A percentile compares a stretch with the other conserved stretches of the same genome.
Conservation (phyloP, 768 basidiomycete species). For the Pleurotus tuoliensis region DNA sequence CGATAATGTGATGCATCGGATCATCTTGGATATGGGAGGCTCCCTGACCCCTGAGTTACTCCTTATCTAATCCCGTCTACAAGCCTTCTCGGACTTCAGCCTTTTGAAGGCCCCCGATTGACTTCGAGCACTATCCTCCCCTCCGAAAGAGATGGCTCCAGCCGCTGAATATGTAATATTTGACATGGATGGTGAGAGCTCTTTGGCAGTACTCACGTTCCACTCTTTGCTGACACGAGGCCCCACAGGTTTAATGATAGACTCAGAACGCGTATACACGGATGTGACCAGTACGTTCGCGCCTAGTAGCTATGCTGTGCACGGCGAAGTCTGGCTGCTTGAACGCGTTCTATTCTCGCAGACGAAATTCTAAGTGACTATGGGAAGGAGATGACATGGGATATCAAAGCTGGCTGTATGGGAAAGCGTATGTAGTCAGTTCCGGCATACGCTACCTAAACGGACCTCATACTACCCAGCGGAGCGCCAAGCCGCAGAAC, state of each 20-base stretch:
- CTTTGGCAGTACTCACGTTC: not conserved
- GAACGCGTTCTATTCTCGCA: constrained; percentile 18
- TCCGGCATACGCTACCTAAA: not conserved
- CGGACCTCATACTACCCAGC: constrained; percentile 34
- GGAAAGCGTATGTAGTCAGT: constrained; percentile 57
- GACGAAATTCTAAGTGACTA: constrained; percentile 70
- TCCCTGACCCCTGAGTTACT: no score
- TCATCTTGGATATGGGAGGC: no score
- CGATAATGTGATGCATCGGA: no score
- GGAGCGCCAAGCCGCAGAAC: constrained; percentile 56
- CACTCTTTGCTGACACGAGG: not conserved
- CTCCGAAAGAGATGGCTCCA: not conserved
- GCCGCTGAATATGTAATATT: constrained; percentile 64
- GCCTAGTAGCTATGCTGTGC: not conserved
- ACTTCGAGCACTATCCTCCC: no score
- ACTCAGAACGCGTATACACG: constrained; percentile 75
- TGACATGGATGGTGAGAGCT: constrained; percentile 66
- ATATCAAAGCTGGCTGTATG: constrained; percentile 87
- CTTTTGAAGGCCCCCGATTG: no score
- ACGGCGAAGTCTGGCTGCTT: not conserved
- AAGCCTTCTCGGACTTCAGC: no score
- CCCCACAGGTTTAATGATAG: constrained; percentile 62
- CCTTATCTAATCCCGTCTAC: no score
- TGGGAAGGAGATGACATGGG: constrained; percentile 81
- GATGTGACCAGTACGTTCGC: constrained; percentile 64